phyloP scores from a whole-genome alignment of 148 eudicot species.

The Rheum nobile region DNA sequence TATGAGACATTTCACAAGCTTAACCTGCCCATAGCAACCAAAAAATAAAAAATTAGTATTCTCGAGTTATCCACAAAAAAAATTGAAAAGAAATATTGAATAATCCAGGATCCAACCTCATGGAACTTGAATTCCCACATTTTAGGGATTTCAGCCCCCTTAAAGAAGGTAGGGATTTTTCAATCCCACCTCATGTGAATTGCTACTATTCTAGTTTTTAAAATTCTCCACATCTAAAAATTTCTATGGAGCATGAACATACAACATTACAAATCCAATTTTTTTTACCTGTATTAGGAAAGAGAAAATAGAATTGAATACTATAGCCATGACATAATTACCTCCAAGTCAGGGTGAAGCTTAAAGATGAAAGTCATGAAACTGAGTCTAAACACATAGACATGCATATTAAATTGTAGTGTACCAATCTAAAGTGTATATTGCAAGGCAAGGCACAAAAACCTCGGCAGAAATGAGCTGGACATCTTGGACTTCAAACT shows the following conservation, averaged over 20 bases:
- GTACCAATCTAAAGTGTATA: neutral
- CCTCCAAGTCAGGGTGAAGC: neutral
- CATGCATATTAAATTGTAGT: neutral
- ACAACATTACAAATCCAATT: neutral
- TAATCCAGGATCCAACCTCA: neutral
- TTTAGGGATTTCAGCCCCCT: neutral
- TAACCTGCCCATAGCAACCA: constrained; percentile 36
- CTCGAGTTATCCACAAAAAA: neutral
- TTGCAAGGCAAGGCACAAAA: neutral
- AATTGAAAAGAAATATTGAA: neutral
- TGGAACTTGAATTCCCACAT: neutral
- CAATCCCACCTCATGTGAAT: neutral
- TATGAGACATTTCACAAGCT: constrained; percentile 57
- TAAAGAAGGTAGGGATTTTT: neutral
- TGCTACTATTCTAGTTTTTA: neutral
- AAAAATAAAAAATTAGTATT: constrained; percentile 2
- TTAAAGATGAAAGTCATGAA: neutral
- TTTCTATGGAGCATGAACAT: neutral
- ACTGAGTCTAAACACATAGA: neutral
- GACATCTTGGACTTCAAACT: constrained; percentile 40
- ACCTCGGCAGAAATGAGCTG: constrained; percentile 68
- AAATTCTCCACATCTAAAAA: neutral
- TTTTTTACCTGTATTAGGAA: too few species aligned
- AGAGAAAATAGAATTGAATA: neutral
- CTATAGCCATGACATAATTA: neutral